phyloP scores from a whole-genome alignment of 1,284 basidiomycete genomes.

The Mycena citricolor region DNA sequence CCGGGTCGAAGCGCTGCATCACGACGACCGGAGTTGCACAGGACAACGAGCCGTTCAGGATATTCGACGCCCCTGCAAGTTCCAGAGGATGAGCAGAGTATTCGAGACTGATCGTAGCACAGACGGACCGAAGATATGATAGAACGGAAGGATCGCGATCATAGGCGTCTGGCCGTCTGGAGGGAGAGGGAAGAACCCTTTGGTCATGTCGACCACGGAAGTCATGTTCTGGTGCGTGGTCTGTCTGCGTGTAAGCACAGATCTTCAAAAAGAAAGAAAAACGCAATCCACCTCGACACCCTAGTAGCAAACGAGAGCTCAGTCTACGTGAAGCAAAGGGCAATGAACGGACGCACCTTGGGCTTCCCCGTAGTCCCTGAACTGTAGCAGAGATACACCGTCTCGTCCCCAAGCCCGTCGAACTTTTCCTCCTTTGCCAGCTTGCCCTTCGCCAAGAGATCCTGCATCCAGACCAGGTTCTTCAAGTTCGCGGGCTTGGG shows the following conservation, averaged over 20 bases:
- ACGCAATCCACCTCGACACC: conserved; percentile 46
- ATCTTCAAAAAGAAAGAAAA: not conserved
- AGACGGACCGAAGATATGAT: conserved; percentile 54
- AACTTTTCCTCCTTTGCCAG: conserved; percentile 32
- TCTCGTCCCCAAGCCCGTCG: conserved; percentile 40
- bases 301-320: conserved; percentile 51
- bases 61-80: conserved; percentile 45
- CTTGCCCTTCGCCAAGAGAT: conserved; percentile 45
- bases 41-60: conserved; percentile 61
- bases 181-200: conserved; percentile 38
- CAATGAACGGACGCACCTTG: conserved; percentile 43
- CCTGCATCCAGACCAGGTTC: too few species aligned
- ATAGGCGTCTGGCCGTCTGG: conserved; percentile 40
- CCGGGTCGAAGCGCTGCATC: conserved; percentile 74
- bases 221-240: conserved; percentile 71
- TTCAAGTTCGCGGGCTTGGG: too few species aligned
- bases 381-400: conserved; percentile 72
- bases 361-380: conserved; percentile 57
- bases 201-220: conserved; percentile 48
- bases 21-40: conserved; percentile 64
- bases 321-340: conserved; percentile 48
- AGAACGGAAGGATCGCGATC: conserved; percentile 63
- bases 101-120: not conserved
- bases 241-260: conserved; percentile 28
- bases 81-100: not conserved